Evolutionary conservation across 2,329 filamentous ascomycete species (phyloP), one percentile per base, ranked within the genome.

Genomic region (Exophiala phaeomuriformis): DNA sequence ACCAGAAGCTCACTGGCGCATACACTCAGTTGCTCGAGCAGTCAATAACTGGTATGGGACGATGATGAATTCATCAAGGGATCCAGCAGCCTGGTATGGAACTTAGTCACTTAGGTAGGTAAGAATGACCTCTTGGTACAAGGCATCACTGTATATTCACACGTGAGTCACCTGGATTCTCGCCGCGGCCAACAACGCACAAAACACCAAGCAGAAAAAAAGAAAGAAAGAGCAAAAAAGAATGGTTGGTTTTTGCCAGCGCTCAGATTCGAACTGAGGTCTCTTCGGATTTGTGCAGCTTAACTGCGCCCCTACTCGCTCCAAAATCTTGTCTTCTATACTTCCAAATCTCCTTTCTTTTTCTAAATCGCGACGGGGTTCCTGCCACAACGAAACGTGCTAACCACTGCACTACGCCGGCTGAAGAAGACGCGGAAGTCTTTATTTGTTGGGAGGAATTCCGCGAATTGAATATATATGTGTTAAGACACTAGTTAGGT

Each of bases 211-310:
- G 44, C 45, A 48, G 33, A 37, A 40, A 27, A 10, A 39, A 36
- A 40, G 19, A 33, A 50, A 50, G 6, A 27, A 36, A 43, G 2
- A 9, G 9, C 33, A 7, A 43, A 33, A 19, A 33, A n/a, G 5
- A 50, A 32, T n/a, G 12, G 32, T 3, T 5, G 28, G 8, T 7
- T 9, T 45, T 29, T 51, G 42, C 47, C 30, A 30, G 52, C 37
- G 47, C 47, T 40, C 37, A 44, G 52, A 47, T 48, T 55, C 39
- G 52, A 55, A 55, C 52, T 44, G 37, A 44, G 52, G 52, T 55
- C 52, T 47, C 52, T 51, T 51, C 52, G 52, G 47, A 43, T 19
- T 32, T n/a, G 28, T 43, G 19, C 19, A 41, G 39, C 39, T 41
- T 9, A 2, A 28, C 12, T 41, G n/a, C 12, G 12, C 36, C 9